Percentiles rank a stretch among this genome's conserved stretches.
Conservation (phyloP, 169 alveolate genomes). For the Eimeria sp. region DNA sequence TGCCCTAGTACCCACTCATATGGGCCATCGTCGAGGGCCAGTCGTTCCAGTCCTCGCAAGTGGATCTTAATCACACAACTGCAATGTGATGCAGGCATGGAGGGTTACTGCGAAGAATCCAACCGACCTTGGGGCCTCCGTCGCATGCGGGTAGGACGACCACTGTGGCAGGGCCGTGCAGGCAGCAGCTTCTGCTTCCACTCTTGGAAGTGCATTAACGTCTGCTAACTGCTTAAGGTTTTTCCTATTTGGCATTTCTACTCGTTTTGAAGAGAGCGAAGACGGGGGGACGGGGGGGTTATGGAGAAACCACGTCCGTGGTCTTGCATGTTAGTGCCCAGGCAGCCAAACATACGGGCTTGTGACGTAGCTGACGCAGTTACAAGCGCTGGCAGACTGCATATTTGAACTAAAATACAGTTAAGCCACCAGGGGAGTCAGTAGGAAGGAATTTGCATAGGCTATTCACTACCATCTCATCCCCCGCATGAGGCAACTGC, state of each 20-base stretch:
- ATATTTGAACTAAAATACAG: neutral
- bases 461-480: neutral
- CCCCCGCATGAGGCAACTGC: neutral
- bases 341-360: neutral
- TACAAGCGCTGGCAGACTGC: neutral
- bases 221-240: neutral
- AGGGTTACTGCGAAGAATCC: neutral
- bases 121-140: neutral
- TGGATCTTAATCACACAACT: neutral
- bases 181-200: neutral
- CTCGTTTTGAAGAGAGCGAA: neutral
- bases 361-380: neutral
- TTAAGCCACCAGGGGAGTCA: neutral
- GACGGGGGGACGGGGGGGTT: neutral
- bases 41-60: neutral
- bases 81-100: neutral
- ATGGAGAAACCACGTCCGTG: neutral
- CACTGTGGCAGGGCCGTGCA: neutral
- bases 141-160: neutral
- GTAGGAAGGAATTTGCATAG: neutral
- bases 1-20: neutral
- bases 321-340: neutral
- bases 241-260: neutral
- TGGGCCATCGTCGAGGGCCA: neutral
- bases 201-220: neutral